Percentiles rank a stretch among this genome's conserved stretches.
Evolutionary conservation across 2,329 filamentous ascomycete genomes (phyloP).

Genomic region (Neonectria coccinea): DNA sequence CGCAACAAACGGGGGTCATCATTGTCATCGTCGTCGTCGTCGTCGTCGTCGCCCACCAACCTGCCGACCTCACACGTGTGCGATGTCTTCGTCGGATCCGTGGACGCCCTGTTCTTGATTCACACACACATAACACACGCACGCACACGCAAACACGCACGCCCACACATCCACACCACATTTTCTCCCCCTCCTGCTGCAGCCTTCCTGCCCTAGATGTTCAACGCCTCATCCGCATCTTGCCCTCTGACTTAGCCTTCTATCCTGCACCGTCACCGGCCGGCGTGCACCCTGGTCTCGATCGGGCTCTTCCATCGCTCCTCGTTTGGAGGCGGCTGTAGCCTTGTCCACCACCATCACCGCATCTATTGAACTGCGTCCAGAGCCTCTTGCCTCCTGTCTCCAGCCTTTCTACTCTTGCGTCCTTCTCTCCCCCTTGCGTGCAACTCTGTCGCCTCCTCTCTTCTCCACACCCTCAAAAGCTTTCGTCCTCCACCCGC

Average conservation of each 20-base stretch:
- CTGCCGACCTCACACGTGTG: constrained; percentile 31
- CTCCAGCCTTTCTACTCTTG: constrained; percentile 33
- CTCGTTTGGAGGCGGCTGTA: constrained; percentile 22
- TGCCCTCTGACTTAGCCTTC: constrained; percentile 11
- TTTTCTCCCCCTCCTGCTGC: constrained; percentile 14
- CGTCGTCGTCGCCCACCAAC: constrained; percentile 31
- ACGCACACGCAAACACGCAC: constrained; percentile 30
- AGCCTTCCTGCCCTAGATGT: constrained; percentile 16
- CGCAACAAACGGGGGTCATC: constrained; percentile 18
- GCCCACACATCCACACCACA: constrained; percentile 24
- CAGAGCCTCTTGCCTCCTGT: constrained; percentile 31
- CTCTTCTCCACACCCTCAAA: constrained; percentile 35
- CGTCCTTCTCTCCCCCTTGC: constrained; percentile 31
- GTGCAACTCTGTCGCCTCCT: constrained; percentile 32
- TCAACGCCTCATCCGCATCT: constrained; percentile 14
- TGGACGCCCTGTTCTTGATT: constrained; percentile 39
- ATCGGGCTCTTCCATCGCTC: constrained; percentile 12
- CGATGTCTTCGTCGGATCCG: constrained; percentile 34
- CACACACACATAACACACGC: constrained; percentile 33
- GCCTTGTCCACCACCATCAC: constrained; percentile 26
- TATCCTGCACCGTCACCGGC: constrained; percentile 18
- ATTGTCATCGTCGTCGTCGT: too few species aligned
- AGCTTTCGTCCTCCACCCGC: constrained; percentile 33
- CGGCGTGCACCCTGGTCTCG: constrained; percentile 14
- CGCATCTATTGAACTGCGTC: constrained; percentile 35